Base-by-base conservation (phyloP, 192 early-diverging fungal species). In the Podila horticola region DNA sequence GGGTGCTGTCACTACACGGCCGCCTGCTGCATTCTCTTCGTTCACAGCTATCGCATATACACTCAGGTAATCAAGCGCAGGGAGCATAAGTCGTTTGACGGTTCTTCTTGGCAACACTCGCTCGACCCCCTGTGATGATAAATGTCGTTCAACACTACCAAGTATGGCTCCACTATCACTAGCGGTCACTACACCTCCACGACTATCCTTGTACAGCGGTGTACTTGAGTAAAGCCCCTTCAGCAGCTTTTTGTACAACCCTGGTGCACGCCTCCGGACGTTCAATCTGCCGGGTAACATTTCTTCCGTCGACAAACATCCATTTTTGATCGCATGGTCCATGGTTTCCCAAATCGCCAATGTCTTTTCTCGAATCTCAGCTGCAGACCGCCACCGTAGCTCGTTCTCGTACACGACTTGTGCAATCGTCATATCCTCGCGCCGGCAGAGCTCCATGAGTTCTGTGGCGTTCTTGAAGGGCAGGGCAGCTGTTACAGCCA, bases 31-130 rank as follows among this genome's bases (percentile, higher is more conserved):
- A 70, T 95, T 95, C 85, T 93, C 95, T 82, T 98, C 97, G 67
- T 98, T 98, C 28, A 98, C 97, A n/a, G 97, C 95, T 67, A 98
- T 94, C 26, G 97, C 97, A 64, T 97, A 98, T 11, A 97, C 91
- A 3, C 93, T 94, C 3, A 98, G 85, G 77, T 95, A 97, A 74
- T 98, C 97, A 7, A 98, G 82, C 17, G 95, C 95, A 0, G 96
- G 95, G 36, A 96, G 83, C 64, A 87, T 85, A 26, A 86, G 81
- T 66, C 88, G 76, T 69, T 94, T 89, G 36, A 75, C 76, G 36
- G 75, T 64, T 2, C 86, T 79, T 52, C 74, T 85, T 9, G 86
- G 86, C 30, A 89, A 69, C 55, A 74, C 71, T 29, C 49, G 68
- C 63, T 74, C 74, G 57, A 85, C 66, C 63, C 73, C 69, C 8